Evolutionary conservation across 306 rosid genomes (phyloP).

Genomic region (Styphnolobium japonicum): DNA sequence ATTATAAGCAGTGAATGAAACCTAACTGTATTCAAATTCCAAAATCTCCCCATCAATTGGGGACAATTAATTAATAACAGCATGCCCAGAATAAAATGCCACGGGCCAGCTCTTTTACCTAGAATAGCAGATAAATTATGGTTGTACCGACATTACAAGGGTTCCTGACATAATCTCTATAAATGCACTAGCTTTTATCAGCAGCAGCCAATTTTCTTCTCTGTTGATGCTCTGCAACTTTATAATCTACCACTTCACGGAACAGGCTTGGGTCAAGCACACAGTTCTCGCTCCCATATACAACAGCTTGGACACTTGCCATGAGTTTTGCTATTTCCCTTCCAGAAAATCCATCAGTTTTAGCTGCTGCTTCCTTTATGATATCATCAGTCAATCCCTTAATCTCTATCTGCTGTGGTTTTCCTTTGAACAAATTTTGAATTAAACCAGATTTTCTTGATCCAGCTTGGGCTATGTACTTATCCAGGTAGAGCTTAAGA

Average conservation of each 20-base stretch:
- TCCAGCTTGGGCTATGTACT: constrained; percentile 81
- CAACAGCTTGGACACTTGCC: constrained; percentile 97
- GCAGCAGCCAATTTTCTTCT: constrained; percentile 72
- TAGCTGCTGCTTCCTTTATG: constrained; percentile 79
- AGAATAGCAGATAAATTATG: background rate
- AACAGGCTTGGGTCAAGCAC: constrained; percentile 75
- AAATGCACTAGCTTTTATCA: constrained; percentile 38
- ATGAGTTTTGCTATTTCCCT: constrained; percentile 94
- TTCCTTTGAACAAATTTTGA: constrained; percentile 52
- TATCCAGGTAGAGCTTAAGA: constrained; percentile 84
- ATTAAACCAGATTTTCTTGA: constrained; percentile 59
- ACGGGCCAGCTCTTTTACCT: constrained; percentile 5
- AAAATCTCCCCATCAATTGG: constrained; percentile 52
- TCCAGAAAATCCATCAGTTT: constrained; percentile 89
- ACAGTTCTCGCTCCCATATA: constrained; percentile 82
- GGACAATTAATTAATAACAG: constrained; percentile 43
- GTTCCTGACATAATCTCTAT: constrained; percentile 8
- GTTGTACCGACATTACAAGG: background rate
- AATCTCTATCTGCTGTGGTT: constrained; percentile 70
- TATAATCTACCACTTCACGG: constrained; percentile 89
- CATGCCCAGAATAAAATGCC: constrained; percentile 23
- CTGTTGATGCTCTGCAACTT: constrained; percentile 95
- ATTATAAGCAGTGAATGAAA: constrained; percentile 17
- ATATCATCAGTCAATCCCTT: constrained; percentile 83
- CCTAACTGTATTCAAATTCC: constrained; percentile 22